These are phyloP conservation scores for Populus hybrid DNA, from an alignment of 441 rosid genomes.

Conservation along the genomic window DNA sequence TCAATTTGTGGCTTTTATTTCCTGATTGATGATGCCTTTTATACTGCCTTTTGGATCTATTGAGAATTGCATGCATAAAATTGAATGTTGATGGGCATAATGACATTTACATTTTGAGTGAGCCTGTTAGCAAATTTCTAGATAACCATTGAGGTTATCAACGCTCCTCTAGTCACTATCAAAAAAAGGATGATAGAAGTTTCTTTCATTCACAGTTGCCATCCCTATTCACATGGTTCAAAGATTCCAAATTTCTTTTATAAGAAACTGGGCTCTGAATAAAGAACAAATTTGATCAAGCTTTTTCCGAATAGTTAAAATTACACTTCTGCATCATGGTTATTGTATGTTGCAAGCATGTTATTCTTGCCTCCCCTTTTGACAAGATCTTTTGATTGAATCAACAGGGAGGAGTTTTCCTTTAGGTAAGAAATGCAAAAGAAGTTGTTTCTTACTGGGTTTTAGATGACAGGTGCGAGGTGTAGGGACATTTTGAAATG, in stretches of 20 bases:
- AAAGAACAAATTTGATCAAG: background rate
- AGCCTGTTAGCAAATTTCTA: constrained; percentile 2
- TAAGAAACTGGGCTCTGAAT: background rate
- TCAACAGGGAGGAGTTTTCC: background rate
- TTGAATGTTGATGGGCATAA: background rate
- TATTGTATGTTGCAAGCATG: background rate
- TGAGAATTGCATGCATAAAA: background rate
- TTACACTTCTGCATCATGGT: background rate
- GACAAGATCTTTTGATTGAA: background rate
- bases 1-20: constrained; percentile 4
- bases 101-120: background rate
- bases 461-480: background rate
- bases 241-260: constrained; percentile 3
- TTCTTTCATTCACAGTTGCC: background rate
- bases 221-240: background rate
- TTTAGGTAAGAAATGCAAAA: background rate
- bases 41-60: constrained; percentile 1
- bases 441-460: background rate
- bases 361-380: background rate
- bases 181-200: background rate
- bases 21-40: constrained; percentile 1
- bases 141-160: constrained; percentile 18
- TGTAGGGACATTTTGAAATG: background rate
- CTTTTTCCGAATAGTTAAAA: background rate
- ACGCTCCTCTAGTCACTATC: constrained; percentile 7